Conservation (phyloP, 768 basidiomycete species). For the Cantharellus anzutake region DNA sequence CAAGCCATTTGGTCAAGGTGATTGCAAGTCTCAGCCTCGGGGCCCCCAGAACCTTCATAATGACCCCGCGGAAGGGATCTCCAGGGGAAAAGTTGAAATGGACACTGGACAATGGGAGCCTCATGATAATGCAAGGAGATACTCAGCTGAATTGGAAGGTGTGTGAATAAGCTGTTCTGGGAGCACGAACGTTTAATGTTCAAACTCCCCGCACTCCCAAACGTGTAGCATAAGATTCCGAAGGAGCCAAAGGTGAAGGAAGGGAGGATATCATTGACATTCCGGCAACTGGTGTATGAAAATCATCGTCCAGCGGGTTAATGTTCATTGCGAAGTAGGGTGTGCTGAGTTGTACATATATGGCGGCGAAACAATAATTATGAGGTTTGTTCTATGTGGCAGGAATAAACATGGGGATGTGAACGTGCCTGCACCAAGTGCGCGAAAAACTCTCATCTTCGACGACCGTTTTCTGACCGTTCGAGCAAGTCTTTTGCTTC, state of each 20-base stretch:
- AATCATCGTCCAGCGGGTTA: background rate
- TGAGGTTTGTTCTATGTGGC: no score
- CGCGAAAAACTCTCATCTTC: background rate
- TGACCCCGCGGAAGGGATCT: slow-evolving; percentile 17
- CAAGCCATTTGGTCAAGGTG: slow-evolving; percentile 12
- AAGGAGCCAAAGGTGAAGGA: slow-evolving; percentile 19
- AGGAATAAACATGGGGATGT: no score
- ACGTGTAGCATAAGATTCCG: slow-evolving; percentile 18
- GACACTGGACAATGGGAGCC: slow-evolving; percentile 20
- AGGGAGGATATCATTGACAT: slow-evolving; percentile 23
- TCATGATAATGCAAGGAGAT: slow-evolving; percentile 25
- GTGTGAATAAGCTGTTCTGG: slow-evolving; percentile 8
- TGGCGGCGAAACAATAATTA: no score
- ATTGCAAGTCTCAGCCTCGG: slow-evolving; percentile 25
- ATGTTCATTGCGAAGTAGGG: no score
- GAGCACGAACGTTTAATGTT: background rate
- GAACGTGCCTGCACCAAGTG: no score
- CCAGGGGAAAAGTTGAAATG: slow-evolving; percentile 13
- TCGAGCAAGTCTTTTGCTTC: slow-evolving; percentile 91
- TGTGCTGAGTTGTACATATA: no score
- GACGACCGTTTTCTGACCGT: slow-evolving; percentile 31
- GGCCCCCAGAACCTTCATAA: slow-evolving; percentile 21
- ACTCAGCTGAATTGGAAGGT: slow-evolving; percentile 27
- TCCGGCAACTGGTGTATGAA: slow-evolving; percentile 18
- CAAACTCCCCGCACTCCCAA: background rate